Base-by-base conservation (phyloP, 805 yeast genomes). In the Saccharomycopsis oosterbeekiorum region DNA sequence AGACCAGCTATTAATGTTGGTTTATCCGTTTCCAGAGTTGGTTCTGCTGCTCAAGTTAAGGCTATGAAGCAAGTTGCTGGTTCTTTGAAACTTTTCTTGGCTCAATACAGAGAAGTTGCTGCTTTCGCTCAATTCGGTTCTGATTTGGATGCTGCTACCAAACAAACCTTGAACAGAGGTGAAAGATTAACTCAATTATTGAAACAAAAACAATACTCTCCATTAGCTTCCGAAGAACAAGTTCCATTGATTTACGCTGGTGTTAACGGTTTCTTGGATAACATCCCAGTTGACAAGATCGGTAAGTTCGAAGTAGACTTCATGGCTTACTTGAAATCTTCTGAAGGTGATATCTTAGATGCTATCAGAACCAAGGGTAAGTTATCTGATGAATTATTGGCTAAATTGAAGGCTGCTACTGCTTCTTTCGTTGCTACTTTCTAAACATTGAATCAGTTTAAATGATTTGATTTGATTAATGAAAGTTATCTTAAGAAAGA, bases 41-140 rank as follows among this genome's bases (percentile, higher is more conserved):
- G 99, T 82, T 93, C 98, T 69, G 99, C 99, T 74, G 99, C 99
- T 74, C 99, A 94, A 85, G 98, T 94, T 74, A 94, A 94, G 86
- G 99, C 99, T 80, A 90, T 94, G 96, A 94, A 94, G 83, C 98
- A 94, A 85, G 98, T 94, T 80, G 99, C 99, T 71, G 99, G 99
- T 88, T 94, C 99, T 71, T 88, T 94, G 82, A 94, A 94, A 82
- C 89, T 94, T 80, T 94, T 91, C 97, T 89, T 94, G 85, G 99
- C 99, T 74, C 99, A 94, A 85, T 94, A 94, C 89, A 92, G 99
- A 90, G 99, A 94, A 87, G 99, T 94, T 73, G 99, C 99, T 77
- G 99, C 99, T 74, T 94, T 94, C 80, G 99, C 99, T 74, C 99
- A 94, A 85, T 94, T 94, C 85, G 99, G 99, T 87, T 94, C 99